phyloP scores from a whole-genome alignment of 148 eudicot genomes.

The Nepenthes mirabilis region DNA sequence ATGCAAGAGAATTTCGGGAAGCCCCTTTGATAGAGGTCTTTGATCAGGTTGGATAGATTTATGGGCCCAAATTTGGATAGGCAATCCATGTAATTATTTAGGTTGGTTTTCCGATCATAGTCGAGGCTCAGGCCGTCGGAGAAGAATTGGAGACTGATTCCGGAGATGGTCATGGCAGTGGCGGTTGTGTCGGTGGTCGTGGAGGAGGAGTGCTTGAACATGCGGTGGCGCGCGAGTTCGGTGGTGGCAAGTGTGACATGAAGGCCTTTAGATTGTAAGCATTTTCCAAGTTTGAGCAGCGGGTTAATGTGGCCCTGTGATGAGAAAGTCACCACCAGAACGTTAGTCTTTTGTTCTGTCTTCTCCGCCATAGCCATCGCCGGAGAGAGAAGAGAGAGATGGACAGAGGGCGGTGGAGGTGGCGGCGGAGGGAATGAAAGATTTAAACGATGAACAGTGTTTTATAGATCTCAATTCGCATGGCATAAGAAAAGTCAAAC shows the following conservation, averaged over 20 bases:
- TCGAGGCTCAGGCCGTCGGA: conserved; percentile 27
- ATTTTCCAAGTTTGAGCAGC: conserved; percentile 30
- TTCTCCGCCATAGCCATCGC: conserved; percentile 4
- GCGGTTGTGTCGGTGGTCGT: conserved; percentile 1
- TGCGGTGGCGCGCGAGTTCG: conserved; percentile 16
- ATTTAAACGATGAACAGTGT: too few relatives aligned
- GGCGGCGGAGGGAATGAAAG: background rate
- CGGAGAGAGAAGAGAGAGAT: background rate
- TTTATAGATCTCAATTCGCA: too few relatives aligned
- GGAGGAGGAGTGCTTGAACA: background rate
- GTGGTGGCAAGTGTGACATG: conserved; percentile 34
- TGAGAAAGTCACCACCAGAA: conserved; percentile 33
- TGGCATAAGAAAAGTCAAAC: too few relatives aligned
- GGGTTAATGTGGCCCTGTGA: conserved; percentile 55
- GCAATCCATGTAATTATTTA: conserved; percentile 18
- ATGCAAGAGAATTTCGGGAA: conserved; percentile 21
- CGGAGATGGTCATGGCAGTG: conserved; percentile 5
- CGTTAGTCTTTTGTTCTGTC: conserved; percentile 6
- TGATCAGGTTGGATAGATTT: conserved; percentile 14
- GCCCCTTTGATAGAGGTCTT: background rate
- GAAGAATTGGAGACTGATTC: conserved; percentile 23
- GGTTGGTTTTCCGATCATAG: conserved; percentile 13
- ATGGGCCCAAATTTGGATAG: conserved; percentile 18
- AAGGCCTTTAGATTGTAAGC: conserved; percentile 26
- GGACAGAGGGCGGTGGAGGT: background rate